phyloP scores from a whole-genome alignment of 2,329 filamentous ascomycete genomes.

The Aureobasidium vineae region DNA sequence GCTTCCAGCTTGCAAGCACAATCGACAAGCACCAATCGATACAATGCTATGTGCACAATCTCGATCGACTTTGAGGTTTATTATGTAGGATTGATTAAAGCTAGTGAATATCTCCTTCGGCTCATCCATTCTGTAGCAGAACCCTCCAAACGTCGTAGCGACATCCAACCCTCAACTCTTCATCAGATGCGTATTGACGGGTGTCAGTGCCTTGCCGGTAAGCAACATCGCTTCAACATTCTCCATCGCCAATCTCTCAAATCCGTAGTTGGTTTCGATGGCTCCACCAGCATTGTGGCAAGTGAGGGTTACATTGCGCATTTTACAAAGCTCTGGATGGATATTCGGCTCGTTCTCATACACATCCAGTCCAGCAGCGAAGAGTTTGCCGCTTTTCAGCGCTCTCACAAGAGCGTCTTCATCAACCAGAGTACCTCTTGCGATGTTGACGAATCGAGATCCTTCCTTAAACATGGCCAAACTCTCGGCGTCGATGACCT shows the following conservation, averaged over 20 bases:
- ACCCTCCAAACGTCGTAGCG: too few relatives aligned
- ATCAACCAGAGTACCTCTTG: constrained; percentile 63
- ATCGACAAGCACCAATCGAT: too few relatives aligned
- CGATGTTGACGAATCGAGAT: constrained; percentile 63
- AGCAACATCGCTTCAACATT: constrained; percentile 35
- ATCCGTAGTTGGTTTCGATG: constrained; percentile 44
- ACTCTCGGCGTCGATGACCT: constrained; percentile 51
- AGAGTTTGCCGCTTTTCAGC: constrained; percentile 53
- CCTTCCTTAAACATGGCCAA: constrained; percentile 56
- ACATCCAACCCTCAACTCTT: background rate
- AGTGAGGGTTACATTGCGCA: constrained; percentile 45
- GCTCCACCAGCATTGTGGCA: constrained; percentile 43
- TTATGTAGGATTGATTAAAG: too few relatives aligned
- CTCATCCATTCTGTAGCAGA: too few relatives aligned
- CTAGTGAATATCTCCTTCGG: too few relatives aligned
- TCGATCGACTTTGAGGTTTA: too few relatives aligned
- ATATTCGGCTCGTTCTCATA: constrained; percentile 56
- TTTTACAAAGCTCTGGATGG: constrained; percentile 44
- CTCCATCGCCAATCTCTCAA: constrained; percentile 43
- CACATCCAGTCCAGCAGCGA: constrained; percentile 62
- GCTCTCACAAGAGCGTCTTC: constrained; percentile 62
- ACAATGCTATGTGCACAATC: too few relatives aligned
- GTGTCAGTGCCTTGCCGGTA: constrained; percentile 14
- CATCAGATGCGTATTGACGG: constrained; percentile 21
- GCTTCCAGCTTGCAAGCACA: too few relatives aligned